Base-by-base conservation (phyloP, 768 basidiomycete species). In the Jaapia argillacea region DNA sequence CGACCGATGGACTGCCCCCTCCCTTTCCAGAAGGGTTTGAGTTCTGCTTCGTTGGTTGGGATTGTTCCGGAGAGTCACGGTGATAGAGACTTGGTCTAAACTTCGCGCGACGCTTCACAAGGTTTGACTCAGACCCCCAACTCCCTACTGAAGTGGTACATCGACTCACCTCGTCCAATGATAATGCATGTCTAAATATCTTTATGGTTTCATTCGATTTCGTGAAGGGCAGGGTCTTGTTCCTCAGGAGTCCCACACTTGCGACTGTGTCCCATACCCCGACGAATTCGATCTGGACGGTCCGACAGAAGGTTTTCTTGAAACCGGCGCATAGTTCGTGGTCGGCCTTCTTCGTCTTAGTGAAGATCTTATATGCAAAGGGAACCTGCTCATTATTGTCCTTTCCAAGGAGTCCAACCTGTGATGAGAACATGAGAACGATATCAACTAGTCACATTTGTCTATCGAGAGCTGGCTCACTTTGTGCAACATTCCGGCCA, bases 231-330 rank as follows among this genome's bases (percentile, higher is more conserved):
- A 89, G 62, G 1, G 65, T 71, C 6, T 72, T 67, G 2, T 70
- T 64, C 61, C 67, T 62, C n/a, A 89, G 44, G 1, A 82, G 50
- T 0, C 87, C 87, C 16, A 85, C 85, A 42, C 82, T 82, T 6
- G 79, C 67, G 3, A 90, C 85, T 0, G 86, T 90, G 46, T 90
- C 86, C 71, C 71, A 77, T 7, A 79, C 73, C 2, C 77, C 79
- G 13, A 81, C 48, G 44, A 79, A 79, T 20, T 79, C 72, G 24
- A 80, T 73, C 1, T 66, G 52, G 2, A 79, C 74, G 25, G 72
- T 63, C 24, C 63, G 61, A 5, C 65, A 70, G 53, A 76, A 75
- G 0, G 71, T 63, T 16, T 64, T 63, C 58, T 76, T 79, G 66
- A 80, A 81, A 4, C 67, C 67, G 21, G 63, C 65, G 2, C 72